phyloP scores from a whole-genome alignment of 169 alveolate genomes.

The Babesia sp. region DNA sequence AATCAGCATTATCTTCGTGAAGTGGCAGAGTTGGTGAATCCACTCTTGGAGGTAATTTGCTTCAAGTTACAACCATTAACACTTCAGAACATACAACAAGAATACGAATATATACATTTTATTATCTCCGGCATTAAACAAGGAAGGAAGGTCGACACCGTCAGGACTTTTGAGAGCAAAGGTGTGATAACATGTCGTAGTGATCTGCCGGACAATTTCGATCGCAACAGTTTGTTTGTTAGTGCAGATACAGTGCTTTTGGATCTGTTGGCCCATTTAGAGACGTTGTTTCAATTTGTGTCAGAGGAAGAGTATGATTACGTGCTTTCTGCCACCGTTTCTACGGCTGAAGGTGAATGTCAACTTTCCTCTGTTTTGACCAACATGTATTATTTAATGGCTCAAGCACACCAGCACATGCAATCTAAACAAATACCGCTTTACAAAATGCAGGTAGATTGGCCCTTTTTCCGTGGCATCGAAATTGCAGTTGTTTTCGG shows the following conservation, averaged over 20 bases:
- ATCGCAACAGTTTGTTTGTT: slow-evolving; percentile 30
- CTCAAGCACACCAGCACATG: slow-evolving; percentile 24
- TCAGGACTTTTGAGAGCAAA: not conserved
- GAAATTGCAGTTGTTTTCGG: not conserved
- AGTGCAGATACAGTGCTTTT: slow-evolving; percentile 23
- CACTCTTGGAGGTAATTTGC: slow-evolving; percentile 30
- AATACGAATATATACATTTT: slow-evolving; percentile 11
- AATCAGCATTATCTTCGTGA: slow-evolving; percentile 14
- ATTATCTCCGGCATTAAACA: slow-evolving; percentile 3
- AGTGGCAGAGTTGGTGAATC: slow-evolving; percentile 2
- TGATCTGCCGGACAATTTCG: slow-evolving; percentile 9
- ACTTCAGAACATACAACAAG: not conserved
- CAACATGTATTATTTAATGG: slow-evolving; percentile 26
- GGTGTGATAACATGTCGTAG: slow-evolving; percentile 21
- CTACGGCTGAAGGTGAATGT: slow-evolving; percentile 21
- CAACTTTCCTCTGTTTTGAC: slow-evolving; percentile 31
- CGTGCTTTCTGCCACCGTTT: slow-evolving; percentile 9
- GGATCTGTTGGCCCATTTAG: slow-evolving; percentile 50
- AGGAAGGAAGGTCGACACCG: slow-evolving; percentile 3
- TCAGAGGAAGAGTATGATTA: slow-evolving; percentile 5
- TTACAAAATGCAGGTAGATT: slow-evolving; percentile 45
- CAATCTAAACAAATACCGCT: slow-evolving; percentile 22
- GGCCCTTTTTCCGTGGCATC: not conserved
- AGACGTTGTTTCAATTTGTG: slow-evolving; percentile 24
- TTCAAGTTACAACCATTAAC: not conserved